Percentiles rank a stretch among this genome's conserved stretches.
phyloP scores from a whole-genome alignment of 2,329 filamentous ascomycete species.

The Fusarium nanum region DNA sequence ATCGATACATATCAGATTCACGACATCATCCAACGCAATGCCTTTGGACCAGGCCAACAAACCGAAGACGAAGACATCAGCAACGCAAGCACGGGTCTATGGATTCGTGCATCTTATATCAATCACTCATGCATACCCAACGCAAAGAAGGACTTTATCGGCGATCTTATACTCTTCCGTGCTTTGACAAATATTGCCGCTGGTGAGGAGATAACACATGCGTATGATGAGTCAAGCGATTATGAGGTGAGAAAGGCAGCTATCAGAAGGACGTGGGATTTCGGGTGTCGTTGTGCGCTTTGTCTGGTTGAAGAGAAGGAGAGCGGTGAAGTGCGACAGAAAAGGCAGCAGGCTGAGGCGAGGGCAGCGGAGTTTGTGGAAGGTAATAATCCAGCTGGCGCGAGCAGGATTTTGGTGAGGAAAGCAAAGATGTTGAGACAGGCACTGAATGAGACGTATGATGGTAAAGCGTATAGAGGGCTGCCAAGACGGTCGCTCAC shows the following conservation, averaged over 20 bases:
- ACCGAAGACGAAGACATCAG: conserved; percentile 44
- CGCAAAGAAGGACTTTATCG: conserved; percentile 51
- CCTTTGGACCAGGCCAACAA: conserved; percentile 49
- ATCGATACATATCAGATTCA: conserved; percentile 51
- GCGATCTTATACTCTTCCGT: conserved; percentile 55
- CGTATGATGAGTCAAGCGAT: conserved; percentile 48
- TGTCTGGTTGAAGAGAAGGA: conserved; percentile 50
- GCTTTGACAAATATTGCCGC: conserved; percentile 48
- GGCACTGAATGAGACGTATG: conserved; percentile 46
- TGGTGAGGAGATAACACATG: conserved; percentile 52
- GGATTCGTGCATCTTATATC: conserved; percentile 54
- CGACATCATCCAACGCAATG: conserved; percentile 50
- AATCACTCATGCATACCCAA: conserved; percentile 58
- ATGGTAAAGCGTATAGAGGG: conserved; percentile 40
- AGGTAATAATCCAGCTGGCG: neutral
- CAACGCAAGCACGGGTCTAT: conserved; percentile 54
- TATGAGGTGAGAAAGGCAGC: conserved; percentile 39
- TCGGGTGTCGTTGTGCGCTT: conserved; percentile 52
- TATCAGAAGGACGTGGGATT: conserved; percentile 52
- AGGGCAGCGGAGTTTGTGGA: conserved; percentile 41
- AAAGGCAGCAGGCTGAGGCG: conserved; percentile 33
- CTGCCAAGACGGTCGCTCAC: conserved; percentile 42
- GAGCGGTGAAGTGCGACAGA: conserved; percentile 20
- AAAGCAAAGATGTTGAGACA: conserved; percentile 43
- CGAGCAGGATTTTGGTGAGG: conserved; percentile 33